Conservation (phyloP, 805 yeast species). For the Lachancea sp. region DNA sequence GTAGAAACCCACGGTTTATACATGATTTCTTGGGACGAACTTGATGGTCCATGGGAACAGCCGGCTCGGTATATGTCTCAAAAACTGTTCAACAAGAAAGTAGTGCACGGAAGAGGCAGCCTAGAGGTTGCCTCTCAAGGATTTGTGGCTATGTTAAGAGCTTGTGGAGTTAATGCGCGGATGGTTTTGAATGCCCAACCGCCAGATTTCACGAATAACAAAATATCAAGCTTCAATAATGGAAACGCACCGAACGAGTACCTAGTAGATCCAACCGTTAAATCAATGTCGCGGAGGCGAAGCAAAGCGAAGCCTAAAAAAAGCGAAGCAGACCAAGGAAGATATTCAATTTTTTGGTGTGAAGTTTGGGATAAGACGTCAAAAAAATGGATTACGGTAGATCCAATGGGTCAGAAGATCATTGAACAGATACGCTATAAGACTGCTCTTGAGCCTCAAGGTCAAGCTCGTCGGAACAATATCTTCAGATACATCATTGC, state of each 20-base stretch:
- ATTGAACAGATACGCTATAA: conserved; percentile 57
- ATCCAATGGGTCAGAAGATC: conserved; percentile 59
- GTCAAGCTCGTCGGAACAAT: conserved; percentile 34
- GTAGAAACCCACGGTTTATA: conserved; percentile 31
- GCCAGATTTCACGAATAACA: conserved; percentile 62
- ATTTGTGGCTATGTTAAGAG: conserved; percentile 66
- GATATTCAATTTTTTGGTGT: conserved; percentile 80
- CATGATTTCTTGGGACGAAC: conserved; percentile 45
- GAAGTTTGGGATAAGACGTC: conserved; percentile 83
- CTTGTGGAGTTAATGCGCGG: conserved; percentile 65
- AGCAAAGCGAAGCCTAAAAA: neutral
- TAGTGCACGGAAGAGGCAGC: conserved; percentile 54
- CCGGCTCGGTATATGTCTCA: conserved; percentile 26
- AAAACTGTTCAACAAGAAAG: conserved; percentile 38
- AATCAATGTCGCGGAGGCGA: neutral
- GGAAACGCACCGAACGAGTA: conserved; percentile 1
- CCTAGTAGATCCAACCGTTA: neutral
- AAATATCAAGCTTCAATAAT: neutral
- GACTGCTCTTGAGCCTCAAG: conserved; percentile 62
- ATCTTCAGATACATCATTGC: conserved; percentile 71
- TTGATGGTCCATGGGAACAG: conserved; percentile 23
- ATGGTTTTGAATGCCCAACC: conserved; percentile 83
- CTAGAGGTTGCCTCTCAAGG: conserved; percentile 83
- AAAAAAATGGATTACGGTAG: conserved; percentile 77
- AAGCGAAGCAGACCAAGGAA: conserved; percentile 6